Percentiles rank a stretch among this genome's conserved stretches.
These are phyloP conservation scores for Aaosphaeria pasadenensis DNA, from an alignment of 2,329 filamentous ascomycete genomes.

Conservation along the genomic window DNA sequence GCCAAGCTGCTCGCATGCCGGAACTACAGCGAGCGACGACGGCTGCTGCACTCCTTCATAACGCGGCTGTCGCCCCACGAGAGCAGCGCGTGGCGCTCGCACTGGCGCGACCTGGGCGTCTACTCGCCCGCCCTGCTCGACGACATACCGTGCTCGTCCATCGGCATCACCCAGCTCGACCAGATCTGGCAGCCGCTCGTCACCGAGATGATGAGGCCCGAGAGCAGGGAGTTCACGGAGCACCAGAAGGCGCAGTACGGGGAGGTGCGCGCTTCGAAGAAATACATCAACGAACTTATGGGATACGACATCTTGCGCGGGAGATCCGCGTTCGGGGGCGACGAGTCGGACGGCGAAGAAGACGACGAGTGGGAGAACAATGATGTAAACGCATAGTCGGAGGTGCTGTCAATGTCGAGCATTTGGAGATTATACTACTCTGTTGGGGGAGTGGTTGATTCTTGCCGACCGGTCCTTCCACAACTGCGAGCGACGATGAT, in stretches of 20 bases:
- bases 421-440: no score
- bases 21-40: constrained; percentile 28
- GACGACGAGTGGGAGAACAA: constrained; percentile 3
- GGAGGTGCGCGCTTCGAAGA: constrained; percentile 23
- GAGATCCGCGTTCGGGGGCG: constrained; percentile 20
- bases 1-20: constrained; percentile 32
- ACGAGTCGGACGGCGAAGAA: constrained; percentile 19
- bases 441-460: no score
- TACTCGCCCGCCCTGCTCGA: constrained; percentile 32
- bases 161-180: constrained; percentile 35
- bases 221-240: constrained; percentile 26
- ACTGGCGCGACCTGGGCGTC: constrained; percentile 34
- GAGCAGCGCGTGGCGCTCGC: constrained; percentile 29
- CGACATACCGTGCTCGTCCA: constrained; percentile 33
- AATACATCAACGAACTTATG: constrained; percentile 36
- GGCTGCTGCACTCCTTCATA: constrained; percentile 31
- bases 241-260: constrained; percentile 25
- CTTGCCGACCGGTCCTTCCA: no score
- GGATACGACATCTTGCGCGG: constrained; percentile 35
- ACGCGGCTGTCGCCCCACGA: constrained; percentile 34
- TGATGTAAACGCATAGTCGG: no score
- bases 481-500: no score
- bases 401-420: no score
- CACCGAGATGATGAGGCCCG: constrained; percentile 27
- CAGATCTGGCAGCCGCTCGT: constrained; percentile 35